phyloP scores from a whole-genome alignment of 2,329 filamentous ascomycete genomes.

The Botrytis porri region DNA sequence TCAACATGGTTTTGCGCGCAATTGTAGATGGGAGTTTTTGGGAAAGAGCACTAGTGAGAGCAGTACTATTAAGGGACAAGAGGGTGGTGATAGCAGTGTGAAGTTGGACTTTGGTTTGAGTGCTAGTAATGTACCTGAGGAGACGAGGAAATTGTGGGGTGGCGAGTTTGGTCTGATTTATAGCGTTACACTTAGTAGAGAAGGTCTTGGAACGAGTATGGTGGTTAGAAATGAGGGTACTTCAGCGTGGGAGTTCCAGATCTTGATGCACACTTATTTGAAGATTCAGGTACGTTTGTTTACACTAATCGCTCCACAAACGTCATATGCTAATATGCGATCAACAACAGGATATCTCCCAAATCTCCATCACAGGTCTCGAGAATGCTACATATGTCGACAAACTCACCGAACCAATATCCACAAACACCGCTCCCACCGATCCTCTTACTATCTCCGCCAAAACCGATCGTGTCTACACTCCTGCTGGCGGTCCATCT shows the following conservation, averaged over 20 bases:
- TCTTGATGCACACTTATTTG: slow-evolving; percentile 89
- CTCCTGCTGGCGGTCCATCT: slow-evolving; percentile 59
- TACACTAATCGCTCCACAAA: background rate
- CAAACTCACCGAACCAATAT: slow-evolving; percentile 64
- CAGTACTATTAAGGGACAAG: slow-evolving; percentile 29
- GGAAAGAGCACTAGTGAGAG: slow-evolving; percentile 71
- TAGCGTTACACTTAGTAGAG: slow-evolving; percentile 78
- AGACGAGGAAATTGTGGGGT: slow-evolving; percentile 72
- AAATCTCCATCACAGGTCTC: slow-evolving; percentile 71
- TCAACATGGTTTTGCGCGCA: slow-evolving; percentile 94
- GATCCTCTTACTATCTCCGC: slow-evolving; percentile 63
- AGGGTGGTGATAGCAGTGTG: slow-evolving; percentile 61
- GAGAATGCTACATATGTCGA: slow-evolving; percentile 74
- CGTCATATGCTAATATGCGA: slow-evolving; percentile 20
- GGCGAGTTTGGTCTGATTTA: slow-evolving; percentile 89
- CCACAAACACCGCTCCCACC: slow-evolving; percentile 62
- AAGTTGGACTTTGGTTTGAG: slow-evolving; percentile 96
- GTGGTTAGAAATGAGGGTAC: slow-evolving; percentile 84
- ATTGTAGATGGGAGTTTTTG: slow-evolving; percentile 87
- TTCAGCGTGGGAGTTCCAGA: slow-evolving; percentile 84
- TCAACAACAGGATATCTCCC: slow-evolving; percentile 67
- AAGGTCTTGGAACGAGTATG: slow-evolving; percentile 74
- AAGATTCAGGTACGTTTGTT: slow-evolving; percentile 63
- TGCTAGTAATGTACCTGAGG: slow-evolving; percentile 64
- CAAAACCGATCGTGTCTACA: slow-evolving; percentile 89